phyloP scores from a whole-genome alignment of 169 alveolate genomes.

The Plasmodium gaboni region DNA sequence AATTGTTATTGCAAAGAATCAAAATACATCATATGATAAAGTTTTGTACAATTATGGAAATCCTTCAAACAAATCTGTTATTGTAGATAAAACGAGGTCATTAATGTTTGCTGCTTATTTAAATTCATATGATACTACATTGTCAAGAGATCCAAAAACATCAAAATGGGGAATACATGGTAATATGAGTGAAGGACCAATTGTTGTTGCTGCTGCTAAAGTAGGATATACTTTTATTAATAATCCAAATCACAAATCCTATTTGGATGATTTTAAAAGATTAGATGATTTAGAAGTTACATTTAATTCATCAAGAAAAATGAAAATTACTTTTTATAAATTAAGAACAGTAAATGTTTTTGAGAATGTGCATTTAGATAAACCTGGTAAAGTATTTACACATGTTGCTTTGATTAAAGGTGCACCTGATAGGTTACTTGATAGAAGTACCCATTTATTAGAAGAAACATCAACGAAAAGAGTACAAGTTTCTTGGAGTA shows the following conservation, averaged over 20 bases:
- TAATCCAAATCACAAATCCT: slow-evolving; percentile 6
- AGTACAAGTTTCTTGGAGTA: slow-evolving; percentile 28
- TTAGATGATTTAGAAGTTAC: slow-evolving; percentile 89
- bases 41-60: slow-evolving; percentile 48
- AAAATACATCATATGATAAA: slow-evolving; percentile 34
- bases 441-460: slow-evolving; percentile 29
- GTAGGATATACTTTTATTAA: slow-evolving; percentile 82
- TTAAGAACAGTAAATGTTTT: slow-evolving; percentile 47
- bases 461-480: slow-evolving; percentile 33
- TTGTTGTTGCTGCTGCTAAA: slow-evolving; percentile 93
- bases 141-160: slow-evolving; percentile 80
- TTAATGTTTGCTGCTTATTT: slow-evolving; percentile 88
- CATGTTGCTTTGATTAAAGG: slow-evolving; percentile 93
- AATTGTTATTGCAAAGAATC: slow-evolving; percentile 50
- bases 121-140: slow-evolving; percentile 89
- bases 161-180: slow-evolving; percentile 87
- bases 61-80: slow-evolving; percentile 27
- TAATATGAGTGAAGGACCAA: slow-evolving; percentile 94
- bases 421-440: slow-evolving; percentile 90
- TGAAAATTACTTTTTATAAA: slow-evolving; percentile 92
- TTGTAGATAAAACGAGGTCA: slow-evolving; percentile 82
- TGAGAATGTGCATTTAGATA: slow-evolving; percentile 79
- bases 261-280: slow-evolving; percentile 72
- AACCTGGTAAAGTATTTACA: slow-evolving; percentile 74
- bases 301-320: slow-evolving; percentile 91